Evolutionary conservation across 495 filamentous ascomycete genomes (phyloP).

Genomic region (Aspergillus mulundensis): DNA sequence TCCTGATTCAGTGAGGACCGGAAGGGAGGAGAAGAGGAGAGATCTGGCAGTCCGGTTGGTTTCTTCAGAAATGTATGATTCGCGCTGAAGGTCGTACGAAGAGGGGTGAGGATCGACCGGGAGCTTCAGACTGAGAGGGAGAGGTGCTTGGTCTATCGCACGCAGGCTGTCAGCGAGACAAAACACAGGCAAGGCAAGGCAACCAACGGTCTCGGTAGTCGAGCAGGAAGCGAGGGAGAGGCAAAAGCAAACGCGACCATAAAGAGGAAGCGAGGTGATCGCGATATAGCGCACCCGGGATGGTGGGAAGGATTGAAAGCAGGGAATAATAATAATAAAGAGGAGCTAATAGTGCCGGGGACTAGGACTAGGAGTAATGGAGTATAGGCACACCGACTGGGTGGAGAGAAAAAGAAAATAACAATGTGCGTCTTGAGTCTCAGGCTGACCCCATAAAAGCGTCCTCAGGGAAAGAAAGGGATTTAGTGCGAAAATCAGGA

Average conservation of each 20-base stretch:
- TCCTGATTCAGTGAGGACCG: not conserved
- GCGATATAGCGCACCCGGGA: conserved; percentile 7
- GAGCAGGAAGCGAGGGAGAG: not conserved
- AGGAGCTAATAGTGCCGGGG: conserved; percentile 11
- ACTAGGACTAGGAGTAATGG: too few species aligned
- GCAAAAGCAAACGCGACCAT: not conserved
- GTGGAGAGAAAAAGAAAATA: conserved; percentile 2
- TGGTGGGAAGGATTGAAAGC: conserved; percentile 8
- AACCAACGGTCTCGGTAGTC: not conserved
- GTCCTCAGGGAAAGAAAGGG: not conserved
- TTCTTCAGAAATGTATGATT: not conserved
- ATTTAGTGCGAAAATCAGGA: conserved; percentile 7
- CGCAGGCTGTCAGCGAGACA: not conserved
- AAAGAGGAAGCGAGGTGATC: not conserved
- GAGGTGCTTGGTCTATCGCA: not conserved
- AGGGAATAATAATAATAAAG: conserved; percentile 6
- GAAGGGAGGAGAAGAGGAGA: not conserved
- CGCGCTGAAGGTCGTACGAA: conserved; percentile 11
- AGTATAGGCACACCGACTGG: not conserved
- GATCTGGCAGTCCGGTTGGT: not conserved
- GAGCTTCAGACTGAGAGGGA: not conserved
- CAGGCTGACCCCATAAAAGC: not conserved
- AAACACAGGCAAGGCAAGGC: not conserved
- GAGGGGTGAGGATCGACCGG: conserved; percentile 9
- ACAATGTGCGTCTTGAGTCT: not conserved